phyloP scores from a whole-genome alignment of 345 rosid genomes.

The Geranium rotundifolium region DNA sequence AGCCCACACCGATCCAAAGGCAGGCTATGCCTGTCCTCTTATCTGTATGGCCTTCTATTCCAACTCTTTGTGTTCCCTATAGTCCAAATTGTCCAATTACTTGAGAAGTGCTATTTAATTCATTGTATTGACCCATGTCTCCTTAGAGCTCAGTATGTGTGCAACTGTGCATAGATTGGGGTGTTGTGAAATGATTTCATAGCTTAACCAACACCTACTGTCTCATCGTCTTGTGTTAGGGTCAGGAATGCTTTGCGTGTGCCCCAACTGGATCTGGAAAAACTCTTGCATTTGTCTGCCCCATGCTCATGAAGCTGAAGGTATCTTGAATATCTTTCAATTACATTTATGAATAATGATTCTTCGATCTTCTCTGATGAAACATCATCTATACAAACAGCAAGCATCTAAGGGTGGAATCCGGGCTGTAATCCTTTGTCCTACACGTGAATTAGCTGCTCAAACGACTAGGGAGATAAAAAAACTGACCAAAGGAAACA shows the following conservation, averaged over 20 bases:
- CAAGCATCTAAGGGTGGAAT: conserved; percentile 52
- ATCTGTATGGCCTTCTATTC: conserved; percentile 46
- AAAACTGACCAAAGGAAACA: conserved; percentile 70
- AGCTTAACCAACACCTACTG: no score
- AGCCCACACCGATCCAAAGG: conserved; percentile 96
- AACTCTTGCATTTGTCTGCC: conserved; percentile 80
- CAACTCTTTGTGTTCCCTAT: background rate
- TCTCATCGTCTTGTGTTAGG: no score
- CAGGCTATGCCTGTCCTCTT: conserved; percentile 87
- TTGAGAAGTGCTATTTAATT: background rate
- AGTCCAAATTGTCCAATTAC: no score
- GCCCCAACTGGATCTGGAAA: conserved; percentile 99
- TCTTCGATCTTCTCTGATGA: conserved; percentile 13
- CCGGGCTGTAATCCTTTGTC: conserved; percentile 78
- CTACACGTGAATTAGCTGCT: conserved; percentile 79
- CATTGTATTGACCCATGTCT: no score
- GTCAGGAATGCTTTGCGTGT: conserved; percentile 88
- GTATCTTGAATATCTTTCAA: conserved; percentile 20
- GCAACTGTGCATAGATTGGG: no score
- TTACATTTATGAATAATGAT: conserved; percentile 4
- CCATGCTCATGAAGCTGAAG: conserved; percentile 93
- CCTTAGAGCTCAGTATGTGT: no score
- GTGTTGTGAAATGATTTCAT: no score
- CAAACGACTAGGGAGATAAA: conserved; percentile 89
- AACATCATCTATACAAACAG: conserved; percentile 20